phyloP scores from a whole-genome alignment of 2,329 filamentous ascomycete genomes.

The Colletotrichum echinochloae region DNA sequence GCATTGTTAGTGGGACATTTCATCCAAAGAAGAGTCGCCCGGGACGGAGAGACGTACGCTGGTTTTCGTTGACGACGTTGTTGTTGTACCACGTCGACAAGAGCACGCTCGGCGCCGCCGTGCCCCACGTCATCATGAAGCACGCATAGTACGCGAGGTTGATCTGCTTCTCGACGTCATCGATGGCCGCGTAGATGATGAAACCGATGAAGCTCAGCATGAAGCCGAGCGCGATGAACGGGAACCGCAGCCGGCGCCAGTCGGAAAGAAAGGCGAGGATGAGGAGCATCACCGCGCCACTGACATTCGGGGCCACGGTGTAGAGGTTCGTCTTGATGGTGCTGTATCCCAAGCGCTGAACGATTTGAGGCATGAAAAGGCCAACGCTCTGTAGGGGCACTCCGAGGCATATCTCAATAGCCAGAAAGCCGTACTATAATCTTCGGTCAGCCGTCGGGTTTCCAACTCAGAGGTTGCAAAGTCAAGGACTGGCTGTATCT shows the following conservation, averaged over 20 bases:
- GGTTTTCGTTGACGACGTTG: constrained; percentile 82
- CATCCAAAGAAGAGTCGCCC: neutral
- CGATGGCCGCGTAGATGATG: constrained; percentile 80
- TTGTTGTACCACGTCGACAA: constrained; percentile 79
- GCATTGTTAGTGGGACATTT: neutral
- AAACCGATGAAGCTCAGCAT: constrained; percentile 81
- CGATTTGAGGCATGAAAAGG: constrained; percentile 67
- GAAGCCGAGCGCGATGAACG: constrained; percentile 81
- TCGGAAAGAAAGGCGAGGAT: constrained; percentile 80
- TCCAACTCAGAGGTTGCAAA: too few relatives aligned
- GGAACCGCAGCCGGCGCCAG: constrained; percentile 62
- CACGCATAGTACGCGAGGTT: constrained; percentile 59
- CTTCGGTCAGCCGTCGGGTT: neutral
- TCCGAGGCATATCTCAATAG: constrained; percentile 70
- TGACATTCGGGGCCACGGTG: constrained; percentile 83
- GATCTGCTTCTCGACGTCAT: constrained; percentile 67
- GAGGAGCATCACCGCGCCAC: constrained; percentile 78
- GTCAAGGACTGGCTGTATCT: neutral
- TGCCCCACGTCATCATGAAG: constrained; percentile 89
- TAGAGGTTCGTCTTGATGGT: constrained; percentile 78
- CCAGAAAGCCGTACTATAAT: constrained; percentile 34
- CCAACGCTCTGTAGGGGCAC: constrained; percentile 68
- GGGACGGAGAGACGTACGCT: constrained; percentile 62
- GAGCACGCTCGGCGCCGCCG: constrained; percentile 79
- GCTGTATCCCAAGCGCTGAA: constrained; percentile 56